Conservation (phyloP, 2,329 filamentous ascomycete genomes). For the Daldinia sp. region DNA sequence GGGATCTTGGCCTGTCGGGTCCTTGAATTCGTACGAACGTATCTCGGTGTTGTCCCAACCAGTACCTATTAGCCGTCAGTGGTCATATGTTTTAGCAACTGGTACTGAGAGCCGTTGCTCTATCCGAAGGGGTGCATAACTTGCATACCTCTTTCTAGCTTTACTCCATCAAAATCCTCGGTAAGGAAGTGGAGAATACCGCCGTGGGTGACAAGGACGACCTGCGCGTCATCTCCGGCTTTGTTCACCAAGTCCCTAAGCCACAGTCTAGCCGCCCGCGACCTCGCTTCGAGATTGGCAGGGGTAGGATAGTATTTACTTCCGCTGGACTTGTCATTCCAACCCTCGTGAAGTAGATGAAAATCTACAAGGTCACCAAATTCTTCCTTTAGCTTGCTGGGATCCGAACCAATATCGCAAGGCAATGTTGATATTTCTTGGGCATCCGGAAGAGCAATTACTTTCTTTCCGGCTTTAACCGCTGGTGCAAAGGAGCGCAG, state of each 20-base stretch:
- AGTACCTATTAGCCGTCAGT: conserved; percentile 60
- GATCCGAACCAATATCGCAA: conserved; percentile 76
- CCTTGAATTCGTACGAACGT: conserved; percentile 71
- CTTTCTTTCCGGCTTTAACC: conserved; percentile 54
- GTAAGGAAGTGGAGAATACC: conserved; percentile 87
- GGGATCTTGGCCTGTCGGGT: conserved; percentile 58
- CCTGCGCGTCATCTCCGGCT: conserved; percentile 62
- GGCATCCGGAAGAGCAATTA: conserved; percentile 75
- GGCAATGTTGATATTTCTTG: conserved; percentile 81
- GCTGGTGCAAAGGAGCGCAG: conserved; percentile 71
- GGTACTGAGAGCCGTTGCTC: not conserved
- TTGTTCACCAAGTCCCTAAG: conserved; percentile 58
- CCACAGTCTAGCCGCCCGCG: conserved; percentile 66
- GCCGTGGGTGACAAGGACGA: conserved; percentile 83
- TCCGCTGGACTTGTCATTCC: conserved; percentile 71
- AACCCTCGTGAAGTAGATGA: conserved; percentile 66
- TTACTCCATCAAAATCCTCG: conserved; percentile 76
- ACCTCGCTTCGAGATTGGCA: conserved; percentile 66
- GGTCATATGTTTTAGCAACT: not conserved
- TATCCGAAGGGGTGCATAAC: not conserved
- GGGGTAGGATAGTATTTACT: conserved; percentile 58
- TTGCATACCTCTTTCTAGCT: conserved; percentile 51
- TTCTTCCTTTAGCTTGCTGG: conserved; percentile 63
- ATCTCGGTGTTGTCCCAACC: conserved; percentile 79
- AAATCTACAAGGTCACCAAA: conserved; percentile 72